These are phyloP conservation scores for Tolypocladium nubicola DNA, from an alignment of 2,329 filamentous ascomycete species.

Conservation along the genomic window DNA sequence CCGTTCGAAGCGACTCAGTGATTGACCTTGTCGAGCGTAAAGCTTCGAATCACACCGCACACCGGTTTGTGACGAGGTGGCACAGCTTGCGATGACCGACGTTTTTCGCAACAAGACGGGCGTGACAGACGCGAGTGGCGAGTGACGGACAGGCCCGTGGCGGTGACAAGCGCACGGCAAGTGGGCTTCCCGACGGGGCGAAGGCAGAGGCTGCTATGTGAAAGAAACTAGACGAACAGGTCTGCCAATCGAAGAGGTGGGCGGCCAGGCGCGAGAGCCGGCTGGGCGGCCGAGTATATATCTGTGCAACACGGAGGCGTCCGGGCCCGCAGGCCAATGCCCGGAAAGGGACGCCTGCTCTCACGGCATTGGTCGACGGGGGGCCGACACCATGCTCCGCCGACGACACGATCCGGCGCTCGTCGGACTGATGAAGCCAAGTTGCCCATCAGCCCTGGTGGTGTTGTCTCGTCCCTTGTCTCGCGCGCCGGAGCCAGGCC, in stretches of 20 bases:
- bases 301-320: background rate
- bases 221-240: background rate
- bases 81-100: background rate
- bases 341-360: background rate
- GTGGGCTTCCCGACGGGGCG: background rate
- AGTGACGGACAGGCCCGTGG: background rate
- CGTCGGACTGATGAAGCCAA: background rate
- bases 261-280: background rate
- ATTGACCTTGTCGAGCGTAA: background rate
- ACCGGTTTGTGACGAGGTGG: background rate
- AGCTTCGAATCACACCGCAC: background rate
- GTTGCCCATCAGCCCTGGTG: background rate
- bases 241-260: background rate
- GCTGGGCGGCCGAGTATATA: background rate
- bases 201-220: background rate
- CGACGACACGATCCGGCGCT: background rate
- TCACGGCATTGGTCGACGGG: background rate
- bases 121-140: background rate
- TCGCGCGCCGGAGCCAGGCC: background rate
- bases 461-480: background rate
- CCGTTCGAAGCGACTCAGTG: background rate
- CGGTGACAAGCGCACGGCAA: background rate
- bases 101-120: background rate
- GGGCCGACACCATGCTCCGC: background rate
- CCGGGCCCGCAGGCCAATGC: background rate